phyloP scores from a whole-genome alignment of 768 basidiomycete species.

The Chlorophyllum brunneum region DNA sequence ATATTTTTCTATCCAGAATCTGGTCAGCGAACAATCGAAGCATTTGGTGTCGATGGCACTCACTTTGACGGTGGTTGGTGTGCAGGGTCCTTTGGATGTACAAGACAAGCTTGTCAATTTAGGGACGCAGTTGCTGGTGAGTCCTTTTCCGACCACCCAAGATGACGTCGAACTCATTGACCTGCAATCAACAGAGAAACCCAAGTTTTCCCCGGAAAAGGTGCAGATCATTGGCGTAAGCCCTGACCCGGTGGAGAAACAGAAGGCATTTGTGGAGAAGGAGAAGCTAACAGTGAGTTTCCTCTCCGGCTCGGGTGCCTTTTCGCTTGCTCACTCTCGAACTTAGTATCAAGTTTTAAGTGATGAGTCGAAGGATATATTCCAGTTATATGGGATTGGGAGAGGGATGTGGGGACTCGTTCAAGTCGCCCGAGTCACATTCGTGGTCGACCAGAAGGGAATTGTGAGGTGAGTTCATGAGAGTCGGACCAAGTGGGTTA shows the following conservation, averaged over 20 bases:
- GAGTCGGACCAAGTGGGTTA: not conserved
- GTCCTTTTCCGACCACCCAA: conserved; percentile 15
- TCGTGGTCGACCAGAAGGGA: conserved; percentile 72
- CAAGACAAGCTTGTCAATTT: conserved; percentile 78
- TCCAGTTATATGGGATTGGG: conserved; percentile 63
- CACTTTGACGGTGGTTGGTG: not conserved
- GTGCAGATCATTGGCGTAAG: conserved; percentile 73
- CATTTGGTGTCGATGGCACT: not conserved
- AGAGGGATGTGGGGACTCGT: conserved; percentile 64
- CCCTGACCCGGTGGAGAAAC: conserved; percentile 65
- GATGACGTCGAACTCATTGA: not conserved
- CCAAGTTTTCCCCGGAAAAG: conserved; percentile 59
- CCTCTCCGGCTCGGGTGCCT: not conserved
- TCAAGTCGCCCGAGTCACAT: conserved; percentile 61
- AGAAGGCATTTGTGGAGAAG: conserved; percentile 72
- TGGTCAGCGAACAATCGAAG: conserved; percentile 32
- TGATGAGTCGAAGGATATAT: conserved; percentile 58
- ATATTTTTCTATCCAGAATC: conserved; percentile 80
- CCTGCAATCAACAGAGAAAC: conserved; percentile 42
- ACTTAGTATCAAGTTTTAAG: conserved; percentile 75
- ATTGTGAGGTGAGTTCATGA: conserved; percentile 49
- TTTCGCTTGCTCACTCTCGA: not conserved
- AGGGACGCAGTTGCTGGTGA: conserved; percentile 71
- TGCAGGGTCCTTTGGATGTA: conserved; percentile 74
- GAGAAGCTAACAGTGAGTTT: conserved; percentile 56